phyloP scores from a whole-genome alignment of 2,329 filamentous ascomycete genomes.

The Pyricularia pennisetigena region DNA sequence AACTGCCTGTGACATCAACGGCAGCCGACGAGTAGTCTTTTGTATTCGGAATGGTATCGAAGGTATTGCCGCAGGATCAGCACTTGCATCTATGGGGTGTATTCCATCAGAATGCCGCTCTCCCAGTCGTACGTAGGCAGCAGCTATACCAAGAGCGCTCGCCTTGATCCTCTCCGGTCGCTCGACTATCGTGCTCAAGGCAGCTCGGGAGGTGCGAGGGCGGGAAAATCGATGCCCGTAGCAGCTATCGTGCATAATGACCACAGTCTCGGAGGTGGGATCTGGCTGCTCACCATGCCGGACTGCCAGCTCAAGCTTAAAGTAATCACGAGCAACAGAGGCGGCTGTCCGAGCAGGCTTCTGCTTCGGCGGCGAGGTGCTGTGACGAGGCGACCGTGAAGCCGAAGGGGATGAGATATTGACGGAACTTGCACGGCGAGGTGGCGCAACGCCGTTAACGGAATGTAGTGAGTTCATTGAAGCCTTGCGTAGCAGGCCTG shows the following conservation, averaged over 20 bases:
- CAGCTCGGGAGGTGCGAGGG: conserved; percentile 62
- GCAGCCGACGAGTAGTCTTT: conserved; percentile 64
- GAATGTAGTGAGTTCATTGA: conserved; percentile 49
- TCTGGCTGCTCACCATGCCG: conserved; percentile 28
- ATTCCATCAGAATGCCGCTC: conserved; percentile 64
- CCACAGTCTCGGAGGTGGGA: conserved; percentile 53
- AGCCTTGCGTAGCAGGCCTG: conserved; percentile 42
- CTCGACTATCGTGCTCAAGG: conserved; percentile 78
- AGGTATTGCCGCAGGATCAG: conserved; percentile 42
- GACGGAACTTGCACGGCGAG: conserved; percentile 38
- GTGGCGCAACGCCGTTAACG: conserved; percentile 24
- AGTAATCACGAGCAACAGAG: conserved; percentile 42
- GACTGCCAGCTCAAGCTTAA: conserved; percentile 57
- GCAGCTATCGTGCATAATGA: conserved; percentile 85
- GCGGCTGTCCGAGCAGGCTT: conserved; percentile 8
- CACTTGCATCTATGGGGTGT: conserved; percentile 55
- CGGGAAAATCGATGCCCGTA: conserved; percentile 90
- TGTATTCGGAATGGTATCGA: conserved; percentile 73
- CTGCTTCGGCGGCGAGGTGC: conserved; percentile 19
- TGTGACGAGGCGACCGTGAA: conserved; percentile 24
- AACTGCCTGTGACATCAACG: conserved; percentile 66
- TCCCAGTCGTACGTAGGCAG: conserved; percentile 85
- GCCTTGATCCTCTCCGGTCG: conserved; percentile 86
- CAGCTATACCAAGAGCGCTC: conserved; percentile 68
- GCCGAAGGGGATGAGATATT: conserved; percentile 30